A percentile compares a stretch with the other conserved stretches of the same genome.
phyloP scores from a whole-genome alignment of 805 yeast species.

The Hanseniaspora thailandica region DNA sequence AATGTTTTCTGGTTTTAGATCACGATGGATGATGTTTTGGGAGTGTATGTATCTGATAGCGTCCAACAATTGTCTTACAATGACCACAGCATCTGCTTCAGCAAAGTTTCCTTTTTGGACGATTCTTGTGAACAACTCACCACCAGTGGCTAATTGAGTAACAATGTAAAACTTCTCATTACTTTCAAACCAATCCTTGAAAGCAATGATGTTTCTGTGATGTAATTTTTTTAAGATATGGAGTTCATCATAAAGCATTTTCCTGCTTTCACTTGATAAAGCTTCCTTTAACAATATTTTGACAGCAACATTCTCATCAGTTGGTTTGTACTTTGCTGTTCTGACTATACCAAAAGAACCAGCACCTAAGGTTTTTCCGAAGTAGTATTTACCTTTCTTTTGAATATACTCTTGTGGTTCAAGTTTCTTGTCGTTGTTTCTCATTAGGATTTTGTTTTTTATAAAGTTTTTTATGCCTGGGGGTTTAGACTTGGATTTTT shows the following conservation, averaged over 20 bases:
- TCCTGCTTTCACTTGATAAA: constrained; percentile 45
- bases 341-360: constrained; percentile 92
- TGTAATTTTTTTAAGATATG: constrained; percentile 50
- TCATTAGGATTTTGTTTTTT: not conserved
- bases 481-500: not conserved
- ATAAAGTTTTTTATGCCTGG: constrained; percentile 1
- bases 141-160: constrained; percentile 91
- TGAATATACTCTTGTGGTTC: constrained; percentile 36
- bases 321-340: constrained; percentile 44
- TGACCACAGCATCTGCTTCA: constrained; percentile 72
- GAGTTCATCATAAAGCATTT: constrained; percentile 69
- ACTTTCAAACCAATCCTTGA: constrained; percentile 87
- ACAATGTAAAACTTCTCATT: constrained; percentile 86
- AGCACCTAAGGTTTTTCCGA: constrained; percentile 81
- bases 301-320: constrained; percentile 69
- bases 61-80: constrained; percentile 59
- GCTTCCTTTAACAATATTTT: constrained; percentile 82
- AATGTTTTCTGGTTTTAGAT: constrained; percentile 87
- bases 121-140: constrained; percentile 85
- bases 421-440: constrained; percentile 40
- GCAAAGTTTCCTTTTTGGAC: constrained; percentile 72
- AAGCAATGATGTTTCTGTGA: constrained; percentile 82
- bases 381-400: constrained; percentile 57
- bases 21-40: constrained; percentile 78
- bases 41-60: constrained; percentile 73